Conservation (phyloP, 345 rosid species). For the Cardamine occulta region DNA sequence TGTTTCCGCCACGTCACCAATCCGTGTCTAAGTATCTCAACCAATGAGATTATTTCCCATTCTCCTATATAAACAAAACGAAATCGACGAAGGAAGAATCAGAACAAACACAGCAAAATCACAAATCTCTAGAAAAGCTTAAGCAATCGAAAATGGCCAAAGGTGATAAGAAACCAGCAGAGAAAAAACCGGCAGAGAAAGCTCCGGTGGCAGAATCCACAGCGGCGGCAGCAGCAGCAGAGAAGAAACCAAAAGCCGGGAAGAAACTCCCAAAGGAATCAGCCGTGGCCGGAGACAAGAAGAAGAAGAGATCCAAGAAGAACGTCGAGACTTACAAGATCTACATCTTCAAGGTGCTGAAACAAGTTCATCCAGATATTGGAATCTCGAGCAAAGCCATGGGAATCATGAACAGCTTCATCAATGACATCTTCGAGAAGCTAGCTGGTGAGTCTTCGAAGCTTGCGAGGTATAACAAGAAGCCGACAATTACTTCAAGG, state of each 20-base stretch:
- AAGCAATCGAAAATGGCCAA: constrained; percentile 14
- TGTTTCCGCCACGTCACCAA: background rate
- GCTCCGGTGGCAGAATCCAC: constrained; percentile 23
- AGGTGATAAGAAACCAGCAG: constrained; percentile 46
- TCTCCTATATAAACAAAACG: constrained; percentile 12
- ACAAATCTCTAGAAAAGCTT: background rate
- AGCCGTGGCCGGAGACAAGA: constrained; percentile 50
- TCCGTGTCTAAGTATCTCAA: background rate
- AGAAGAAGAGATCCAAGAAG: constrained; percentile 61
- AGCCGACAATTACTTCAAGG: constrained; percentile 61
- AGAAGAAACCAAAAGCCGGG: constrained; percentile 64
- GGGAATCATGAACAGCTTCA: constrained; percentile 49
- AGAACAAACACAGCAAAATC: background rate
- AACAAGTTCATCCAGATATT: constrained; percentile 65
- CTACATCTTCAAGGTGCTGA: constrained; percentile 64
- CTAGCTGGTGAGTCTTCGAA: constrained; percentile 57
- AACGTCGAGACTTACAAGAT: constrained; percentile 62
- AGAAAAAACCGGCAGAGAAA: constrained; percentile 44
- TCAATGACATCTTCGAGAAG: constrained; percentile 58
- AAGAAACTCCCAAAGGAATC: constrained; percentile 56
- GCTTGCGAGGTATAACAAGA: constrained; percentile 68
- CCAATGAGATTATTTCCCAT: constrained; percentile 14
- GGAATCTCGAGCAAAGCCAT: constrained; percentile 46
- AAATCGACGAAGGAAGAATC: background rate
- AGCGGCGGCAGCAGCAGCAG: constrained; percentile 39